Evolutionary conservation across 2,329 filamentous ascomycete species (phyloP), one percentile per base, ranked within the genome.

Genomic region (Calonectria naviculata): DNA sequence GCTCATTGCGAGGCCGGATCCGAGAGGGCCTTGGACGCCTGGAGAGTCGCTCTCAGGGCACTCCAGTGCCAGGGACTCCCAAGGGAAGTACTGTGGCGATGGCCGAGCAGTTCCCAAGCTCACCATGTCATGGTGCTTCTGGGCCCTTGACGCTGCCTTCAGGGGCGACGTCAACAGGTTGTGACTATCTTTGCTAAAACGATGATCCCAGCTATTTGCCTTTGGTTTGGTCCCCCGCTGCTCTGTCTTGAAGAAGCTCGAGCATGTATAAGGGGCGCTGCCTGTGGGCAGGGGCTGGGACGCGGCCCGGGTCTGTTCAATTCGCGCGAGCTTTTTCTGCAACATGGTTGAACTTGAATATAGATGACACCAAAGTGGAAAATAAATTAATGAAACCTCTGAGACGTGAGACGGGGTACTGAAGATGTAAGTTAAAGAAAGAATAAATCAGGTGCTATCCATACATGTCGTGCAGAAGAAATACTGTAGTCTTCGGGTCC

Each of bases 261-360:
- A 70, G n/a, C 38, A 31, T 34, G 67, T 70, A 38, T 64, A 71
- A 13, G 71, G 67, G 2, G 71, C 58, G 5, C 21, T 42, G 34
- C 42, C 60, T 29, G 26, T 58, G 8, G 71, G 67, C 6, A 72
- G 68, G 13, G 71, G 71, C 28, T 65, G 28, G 19, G 71, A 70
- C 5, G 58, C 28, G 26, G 64, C 64, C 36, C 71, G 41, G n/a
- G 38, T 71, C 26, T 69, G 49, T 12, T 65, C 42, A 41, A 69
- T 52, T 19, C 65, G 54, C 17, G 38, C 49, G 29, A 71, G 42
- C 52, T 71, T 71, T 26, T 52, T 47, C 19, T 54, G 70, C 24
- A 71, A 52, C 70, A 95, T 77, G 26, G n/a, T n/a, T n/a, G n/a
- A n/a, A n/a, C n/a, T n/a, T n/a, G n/a, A n/a, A n/a, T n/a, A n/a